phyloP scores from a whole-genome alignment of 2,329 filamentous ascomycete species.

The Botrytis fragariae region DNA sequence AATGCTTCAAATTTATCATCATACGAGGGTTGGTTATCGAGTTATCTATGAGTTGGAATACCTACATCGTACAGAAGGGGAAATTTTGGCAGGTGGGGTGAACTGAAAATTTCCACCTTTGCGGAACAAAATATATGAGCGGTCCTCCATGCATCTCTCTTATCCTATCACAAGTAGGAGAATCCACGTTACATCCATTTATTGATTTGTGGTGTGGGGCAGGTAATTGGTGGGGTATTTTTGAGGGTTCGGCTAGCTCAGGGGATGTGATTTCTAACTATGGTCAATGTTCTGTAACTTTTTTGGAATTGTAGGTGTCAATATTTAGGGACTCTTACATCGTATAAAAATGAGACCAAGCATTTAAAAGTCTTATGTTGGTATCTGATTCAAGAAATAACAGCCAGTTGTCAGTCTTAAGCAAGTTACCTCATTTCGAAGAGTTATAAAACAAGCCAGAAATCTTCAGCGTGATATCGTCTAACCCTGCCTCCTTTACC shows the following conservation, averaged over 20 bases:
- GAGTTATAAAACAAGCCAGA: no score
- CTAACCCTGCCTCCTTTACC: neutral
- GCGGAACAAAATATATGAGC: neutral
- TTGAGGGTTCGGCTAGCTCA: constrained; percentile 10
- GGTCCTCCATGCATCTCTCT: neutral
- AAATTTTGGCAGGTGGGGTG: neutral
- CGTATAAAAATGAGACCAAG: neutral
- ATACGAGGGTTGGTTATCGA: neutral
- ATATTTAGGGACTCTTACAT: neutral
- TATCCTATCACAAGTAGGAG: neutral
- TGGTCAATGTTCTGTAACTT: neutral
- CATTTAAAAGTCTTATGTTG: neutral
- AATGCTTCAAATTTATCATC: neutral
- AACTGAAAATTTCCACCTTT: neutral
- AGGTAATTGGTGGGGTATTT: neutral
- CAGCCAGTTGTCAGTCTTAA: neutral
- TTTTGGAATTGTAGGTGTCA: neutral
- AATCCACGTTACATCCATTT: neutral
- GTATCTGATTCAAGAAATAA: no score
- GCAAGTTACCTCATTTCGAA: neutral
- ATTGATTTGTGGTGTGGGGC: neutral
- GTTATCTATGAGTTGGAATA: no score
- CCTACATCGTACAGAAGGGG: no score
- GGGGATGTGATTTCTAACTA: neutral
- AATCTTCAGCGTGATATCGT: neutral